phyloP scores from a whole-genome alignment of 768 basidiomycete species.

The Trametes coccinea region DNA sequence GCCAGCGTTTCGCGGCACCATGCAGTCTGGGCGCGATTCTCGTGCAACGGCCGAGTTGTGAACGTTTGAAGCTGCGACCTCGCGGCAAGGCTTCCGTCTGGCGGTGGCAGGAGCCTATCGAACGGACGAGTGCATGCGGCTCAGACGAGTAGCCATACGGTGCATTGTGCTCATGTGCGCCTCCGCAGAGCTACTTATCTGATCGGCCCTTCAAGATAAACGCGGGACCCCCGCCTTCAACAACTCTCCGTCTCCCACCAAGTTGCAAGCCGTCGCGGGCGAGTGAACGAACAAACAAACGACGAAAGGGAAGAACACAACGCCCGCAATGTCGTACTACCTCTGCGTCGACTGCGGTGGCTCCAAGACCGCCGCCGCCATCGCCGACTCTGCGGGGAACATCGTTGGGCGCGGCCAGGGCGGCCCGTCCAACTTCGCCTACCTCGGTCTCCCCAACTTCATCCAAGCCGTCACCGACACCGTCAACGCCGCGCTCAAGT shows the following conservation, averaged over 20 bases:
- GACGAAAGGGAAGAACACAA: too few relatives aligned
- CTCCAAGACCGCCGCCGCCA: slow-evolving; percentile 80
- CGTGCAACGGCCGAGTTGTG: too few relatives aligned
- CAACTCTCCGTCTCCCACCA: not conserved
- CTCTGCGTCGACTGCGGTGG: slow-evolving; percentile 90
- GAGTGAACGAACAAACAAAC: too few relatives aligned
- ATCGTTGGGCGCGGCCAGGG: slow-evolving; percentile 68
- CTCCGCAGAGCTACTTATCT: slow-evolving; percentile 10
- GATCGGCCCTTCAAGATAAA: slow-evolving; percentile 13
- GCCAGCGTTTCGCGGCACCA: too few relatives aligned
- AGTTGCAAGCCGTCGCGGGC: not conserved
- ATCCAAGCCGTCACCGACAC: slow-evolving; percentile 51
- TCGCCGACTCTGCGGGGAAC: slow-evolving; percentile 56
- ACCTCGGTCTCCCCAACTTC: slow-evolving; percentile 67
- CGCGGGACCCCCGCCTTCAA: not conserved
- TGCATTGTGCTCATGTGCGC: slow-evolving; percentile 8
- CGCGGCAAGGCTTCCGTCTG: too few relatives aligned
- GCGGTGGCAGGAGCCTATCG: not conserved
- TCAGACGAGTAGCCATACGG: too few relatives aligned
- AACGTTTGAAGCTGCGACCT: too few relatives aligned
- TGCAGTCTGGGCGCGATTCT: too few relatives aligned
- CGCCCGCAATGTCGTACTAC: slow-evolving; percentile 44
- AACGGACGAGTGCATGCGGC: not conserved
- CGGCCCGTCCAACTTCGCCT: slow-evolving; percentile 86
- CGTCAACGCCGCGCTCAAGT: slow-evolving; percentile 54